phyloP scores from a whole-genome alignment of 2,329 filamentous ascomycete species.

The Colletotrichum incanum region DNA sequence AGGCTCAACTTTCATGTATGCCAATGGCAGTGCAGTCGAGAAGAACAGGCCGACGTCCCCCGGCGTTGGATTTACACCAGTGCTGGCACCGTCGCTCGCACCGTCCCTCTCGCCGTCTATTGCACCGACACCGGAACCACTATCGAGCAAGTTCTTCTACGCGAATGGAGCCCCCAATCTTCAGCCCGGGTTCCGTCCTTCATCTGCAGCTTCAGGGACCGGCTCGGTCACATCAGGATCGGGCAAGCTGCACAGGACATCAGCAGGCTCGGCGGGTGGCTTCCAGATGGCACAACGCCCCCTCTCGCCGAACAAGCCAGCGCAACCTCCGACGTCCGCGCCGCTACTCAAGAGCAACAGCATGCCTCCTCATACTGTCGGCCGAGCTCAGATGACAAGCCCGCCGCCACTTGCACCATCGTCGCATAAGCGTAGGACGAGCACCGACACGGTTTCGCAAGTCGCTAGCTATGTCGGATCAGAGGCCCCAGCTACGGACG shows the following conservation, averaged over 20 bases:
- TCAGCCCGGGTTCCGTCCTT: constrained; percentile 54
- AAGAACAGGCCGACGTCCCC: constrained; percentile 52
- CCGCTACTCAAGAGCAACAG: constrained; percentile 42
- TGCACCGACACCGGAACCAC: constrained; percentile 55
- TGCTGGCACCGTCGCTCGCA: constrained; percentile 47
- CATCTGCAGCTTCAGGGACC: constrained; percentile 56
- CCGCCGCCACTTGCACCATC: constrained; percentile 56
- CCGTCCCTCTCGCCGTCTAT: constrained; percentile 54
- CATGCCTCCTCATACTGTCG: constrained; percentile 44
- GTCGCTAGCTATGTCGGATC: constrained; percentile 49
- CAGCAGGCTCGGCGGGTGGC: constrained; percentile 42
- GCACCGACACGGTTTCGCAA: constrained; percentile 58
- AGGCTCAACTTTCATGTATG: constrained; percentile 70
- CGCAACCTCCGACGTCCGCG: constrained; percentile 37
- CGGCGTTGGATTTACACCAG: constrained; percentile 42
- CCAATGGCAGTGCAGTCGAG: constrained; percentile 64
- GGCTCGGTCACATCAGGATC: constrained; percentile 63
- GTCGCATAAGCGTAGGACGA: constrained; percentile 59
- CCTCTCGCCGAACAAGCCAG: constrained; percentile 66
- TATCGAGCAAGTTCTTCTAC: constrained; percentile 80
- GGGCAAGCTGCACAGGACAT: constrained; percentile 56
- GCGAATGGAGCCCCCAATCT: constrained; percentile 76
- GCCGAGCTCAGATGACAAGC: constrained; percentile 53
- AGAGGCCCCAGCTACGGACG: constrained; percentile 52
- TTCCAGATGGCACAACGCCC: constrained; percentile 58